Evolutionary conservation across 78 protist species (phyloP).

Genomic region (Isochrysis galbana): DNA sequence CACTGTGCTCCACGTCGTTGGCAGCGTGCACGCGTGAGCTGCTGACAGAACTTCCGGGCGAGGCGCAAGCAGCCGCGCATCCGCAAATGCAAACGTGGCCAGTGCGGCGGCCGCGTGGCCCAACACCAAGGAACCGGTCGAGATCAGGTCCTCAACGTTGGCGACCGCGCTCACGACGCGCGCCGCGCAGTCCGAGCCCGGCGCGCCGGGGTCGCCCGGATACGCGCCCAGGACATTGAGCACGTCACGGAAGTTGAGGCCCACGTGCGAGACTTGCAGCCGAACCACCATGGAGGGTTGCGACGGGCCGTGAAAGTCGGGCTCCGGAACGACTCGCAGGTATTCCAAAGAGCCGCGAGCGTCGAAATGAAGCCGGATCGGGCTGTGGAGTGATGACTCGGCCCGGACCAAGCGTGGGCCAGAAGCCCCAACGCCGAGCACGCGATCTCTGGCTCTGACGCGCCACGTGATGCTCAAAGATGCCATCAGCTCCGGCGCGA

Average conservation of each 20-base stretch:
- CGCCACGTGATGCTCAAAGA: neutral
- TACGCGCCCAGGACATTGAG: neutral
- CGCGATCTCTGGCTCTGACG: neutral
- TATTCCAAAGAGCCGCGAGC: neutral
- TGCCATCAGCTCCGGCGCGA: neutral
- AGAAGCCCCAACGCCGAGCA: neutral
- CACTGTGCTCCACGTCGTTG: neutral
- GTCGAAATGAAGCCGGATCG: neutral
- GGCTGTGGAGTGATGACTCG: neutral
- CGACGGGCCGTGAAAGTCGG: neutral
- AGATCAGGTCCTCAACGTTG: neutral
- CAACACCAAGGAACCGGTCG: neutral
- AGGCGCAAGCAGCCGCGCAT: neutral
- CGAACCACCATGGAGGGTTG: neutral
- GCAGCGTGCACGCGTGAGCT: neutral
- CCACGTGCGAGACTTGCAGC: neutral
- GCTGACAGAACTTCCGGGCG: neutral
- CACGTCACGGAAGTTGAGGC: neutral
- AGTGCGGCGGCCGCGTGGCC: neutral
- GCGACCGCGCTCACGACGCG: neutral
- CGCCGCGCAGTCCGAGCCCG: neutral
- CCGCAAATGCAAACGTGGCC: neutral
- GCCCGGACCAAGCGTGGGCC: neutral
- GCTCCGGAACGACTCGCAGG: neutral
- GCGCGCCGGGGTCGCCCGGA: conserved; percentile 11